Evolutionary conservation across 1,139 yeast genomes (phyloP).

Genomic region (Saccharomyces hybrid): DNA sequence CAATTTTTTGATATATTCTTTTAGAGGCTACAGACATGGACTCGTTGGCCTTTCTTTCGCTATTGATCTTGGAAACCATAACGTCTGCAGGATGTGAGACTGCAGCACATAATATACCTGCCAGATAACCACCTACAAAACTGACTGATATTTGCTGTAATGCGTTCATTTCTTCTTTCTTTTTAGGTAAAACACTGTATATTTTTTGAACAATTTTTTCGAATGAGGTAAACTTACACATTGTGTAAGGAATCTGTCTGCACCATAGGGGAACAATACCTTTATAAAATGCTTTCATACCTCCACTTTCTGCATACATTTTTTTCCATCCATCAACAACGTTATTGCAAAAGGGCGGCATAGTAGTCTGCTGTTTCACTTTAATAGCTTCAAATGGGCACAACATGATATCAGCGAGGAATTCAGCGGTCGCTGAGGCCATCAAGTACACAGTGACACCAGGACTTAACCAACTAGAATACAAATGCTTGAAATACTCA

Average conservation of each 20-base stretch:
- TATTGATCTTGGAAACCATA: constrained; percentile 85
- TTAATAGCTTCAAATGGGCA: constrained; percentile 94
- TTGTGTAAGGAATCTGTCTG: constrained; percentile 92
- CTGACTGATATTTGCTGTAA: constrained; percentile 86
- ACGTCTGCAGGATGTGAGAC: constrained; percentile 97
- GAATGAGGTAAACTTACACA: constrained; percentile 91
- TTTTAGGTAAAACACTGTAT: constrained; percentile 46
- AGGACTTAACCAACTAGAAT: constrained; percentile 46
- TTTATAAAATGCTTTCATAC: constrained; percentile 66
- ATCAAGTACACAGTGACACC: constrained; percentile 74
- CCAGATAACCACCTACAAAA: constrained; percentile 89
- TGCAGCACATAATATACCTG: constrained; percentile 90
- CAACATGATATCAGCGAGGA: constrained; percentile 76
- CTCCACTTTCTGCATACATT: constrained; percentile 52
- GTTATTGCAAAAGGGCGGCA: constrained; percentile 67
- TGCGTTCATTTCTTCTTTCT: constrained; percentile 46
- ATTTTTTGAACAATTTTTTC: constrained; percentile 78
- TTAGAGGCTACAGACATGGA: constrained; percentile 55
- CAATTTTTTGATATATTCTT: constrained; percentile 73
- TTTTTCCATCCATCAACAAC: constrained; percentile 62
- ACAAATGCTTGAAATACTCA: constrained; percentile 77
- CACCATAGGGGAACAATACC: constrained; percentile 89
- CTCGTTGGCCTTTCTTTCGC: constrained; percentile 63
- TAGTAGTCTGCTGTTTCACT: constrained; percentile 84
- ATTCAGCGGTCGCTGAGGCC: constrained; percentile 89